These are phyloP conservation scores for Aquilaria sinensis DNA, from an alignment of 345 rosid species.

Conservation along the genomic window DNA sequence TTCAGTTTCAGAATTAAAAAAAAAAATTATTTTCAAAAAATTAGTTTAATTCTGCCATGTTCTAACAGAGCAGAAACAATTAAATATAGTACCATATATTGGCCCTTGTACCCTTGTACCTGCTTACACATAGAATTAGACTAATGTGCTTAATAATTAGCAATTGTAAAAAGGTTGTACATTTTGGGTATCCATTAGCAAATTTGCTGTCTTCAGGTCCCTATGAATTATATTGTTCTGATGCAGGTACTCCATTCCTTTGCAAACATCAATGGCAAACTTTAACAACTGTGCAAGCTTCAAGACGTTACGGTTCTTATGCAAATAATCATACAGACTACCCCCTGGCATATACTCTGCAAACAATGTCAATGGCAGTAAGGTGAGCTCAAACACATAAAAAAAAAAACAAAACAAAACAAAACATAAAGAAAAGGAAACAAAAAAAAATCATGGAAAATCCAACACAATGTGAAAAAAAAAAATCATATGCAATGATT, in stretches of 20 bases:
- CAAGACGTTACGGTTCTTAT: conserved; percentile 42
- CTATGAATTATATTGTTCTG: conserved; percentile 62
- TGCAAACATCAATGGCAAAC: conserved; percentile 65
- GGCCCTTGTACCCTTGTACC: background rate
- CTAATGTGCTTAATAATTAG: too few species aligned
- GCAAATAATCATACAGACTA: conserved; percentile 65
- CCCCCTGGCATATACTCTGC: conserved; percentile 84
- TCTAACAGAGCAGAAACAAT: conserved; percentile 9
- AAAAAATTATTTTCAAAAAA: background rate
- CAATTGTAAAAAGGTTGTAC: conserved; percentile 24
- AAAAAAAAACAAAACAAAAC: too few species aligned
- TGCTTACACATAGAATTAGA: background rate
- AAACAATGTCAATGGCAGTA: conserved; percentile 13
- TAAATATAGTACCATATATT: conserved; percentile 1
- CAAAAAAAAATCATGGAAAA: too few species aligned
- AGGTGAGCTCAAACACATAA: background rate
- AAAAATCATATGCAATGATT: too few species aligned
- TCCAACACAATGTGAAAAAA: too few species aligned
- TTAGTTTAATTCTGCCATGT: background rate
- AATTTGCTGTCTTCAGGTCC: conserved; percentile 77
- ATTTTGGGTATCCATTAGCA: conserved; percentile 55
- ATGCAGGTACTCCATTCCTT: conserved; percentile 80
- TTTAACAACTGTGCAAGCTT: conserved; percentile 46
- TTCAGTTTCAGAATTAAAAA: background rate
- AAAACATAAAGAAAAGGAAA: too few species aligned